These are phyloP conservation scores for Pseudevernia furfuracea DNA, from an alignment of 495 filamentous ascomycete species.

Conservation along the genomic window DNA sequence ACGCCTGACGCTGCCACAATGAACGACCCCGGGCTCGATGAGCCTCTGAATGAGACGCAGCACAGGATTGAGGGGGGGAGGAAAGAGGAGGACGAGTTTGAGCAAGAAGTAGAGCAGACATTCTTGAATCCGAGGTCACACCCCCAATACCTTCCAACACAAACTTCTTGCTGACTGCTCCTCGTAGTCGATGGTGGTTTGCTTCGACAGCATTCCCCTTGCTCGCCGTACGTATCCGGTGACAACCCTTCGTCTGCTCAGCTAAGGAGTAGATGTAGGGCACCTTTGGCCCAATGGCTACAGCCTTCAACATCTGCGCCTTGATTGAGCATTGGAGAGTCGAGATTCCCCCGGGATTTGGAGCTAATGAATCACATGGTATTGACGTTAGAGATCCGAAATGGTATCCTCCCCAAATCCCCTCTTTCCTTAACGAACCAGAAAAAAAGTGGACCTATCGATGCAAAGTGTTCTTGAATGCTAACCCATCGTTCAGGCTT, in stretches of 20 bases:
- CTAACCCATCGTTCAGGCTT: slow-evolving; percentile 41
- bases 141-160: not conserved
- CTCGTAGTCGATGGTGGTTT: slow-evolving; percentile 73
- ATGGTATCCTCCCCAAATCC: slow-evolving; percentile 44
- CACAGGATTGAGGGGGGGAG: slow-evolving; percentile 38
- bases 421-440: too few relatives aligned
- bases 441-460: not conserved
- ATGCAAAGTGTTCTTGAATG: not conserved
- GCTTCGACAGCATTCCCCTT: slow-evolving; percentile 75
- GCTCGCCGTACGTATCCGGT: slow-evolving; percentile 44
- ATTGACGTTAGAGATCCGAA: slow-evolving; percentile 54
- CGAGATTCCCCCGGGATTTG: slow-evolving; percentile 48
- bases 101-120: slow-evolving; percentile 33
- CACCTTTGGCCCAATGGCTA: slow-evolving; percentile 78
- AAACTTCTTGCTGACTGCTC: slow-evolving; percentile 19
- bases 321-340: slow-evolving; percentile 68
- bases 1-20: slow-evolving; percentile 30
- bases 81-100: slow-evolving; percentile 25
- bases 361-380: slow-evolving; percentile 41
- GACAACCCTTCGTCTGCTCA: not conserved
- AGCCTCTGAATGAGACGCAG: slow-evolving; percentile 44
- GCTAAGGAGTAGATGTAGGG: slow-evolving; percentile 33
- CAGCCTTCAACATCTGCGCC: slow-evolving; percentile 72
- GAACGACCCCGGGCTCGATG: slow-evolving; percentile 54
- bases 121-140: slow-evolving; percentile 50